These are phyloP conservation scores for Xylaria sp. DNA, from an alignment of 2,329 filamentous ascomycete species.

Conservation along the genomic window DNA sequence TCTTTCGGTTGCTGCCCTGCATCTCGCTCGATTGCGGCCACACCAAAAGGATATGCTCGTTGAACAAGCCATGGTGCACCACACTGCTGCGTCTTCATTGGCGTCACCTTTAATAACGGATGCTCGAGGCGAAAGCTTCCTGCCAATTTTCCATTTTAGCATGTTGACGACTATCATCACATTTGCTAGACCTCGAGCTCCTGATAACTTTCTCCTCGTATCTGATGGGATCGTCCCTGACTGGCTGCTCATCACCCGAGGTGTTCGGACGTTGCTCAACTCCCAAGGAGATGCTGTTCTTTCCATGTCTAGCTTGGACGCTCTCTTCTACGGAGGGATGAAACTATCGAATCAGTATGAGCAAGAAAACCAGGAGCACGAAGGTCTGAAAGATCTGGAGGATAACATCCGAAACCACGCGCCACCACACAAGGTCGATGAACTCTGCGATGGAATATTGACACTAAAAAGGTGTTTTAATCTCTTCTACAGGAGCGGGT, in stretches of 20 bases:
- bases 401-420: slow-evolving; percentile 22
- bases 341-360: slow-evolving; percentile 31
- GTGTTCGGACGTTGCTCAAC: slow-evolving; percentile 43
- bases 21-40: slow-evolving; percentile 50
- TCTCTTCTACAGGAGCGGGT: slow-evolving; percentile 21
- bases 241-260: slow-evolving; percentile 47
- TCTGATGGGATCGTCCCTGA: slow-evolving; percentile 43
- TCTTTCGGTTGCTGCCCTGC: slow-evolving; percentile 55
- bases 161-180: slow-evolving; percentile 45
- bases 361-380: slow-evolving; percentile 25
- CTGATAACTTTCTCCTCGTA: slow-evolving; percentile 45
- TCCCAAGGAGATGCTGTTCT: slow-evolving; percentile 30
- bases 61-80: slow-evolving; percentile 45
- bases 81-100: slow-evolving; percentile 41
- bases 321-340: slow-evolving; percentile 39
- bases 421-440: slow-evolving; percentile 20
- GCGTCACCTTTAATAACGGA: slow-evolving; percentile 43
- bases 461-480: slow-evolving; percentile 31
- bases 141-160: slow-evolving; percentile 48
- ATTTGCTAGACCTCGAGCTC: slow-evolving; percentile 43
- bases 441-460: slow-evolving; percentile 25
- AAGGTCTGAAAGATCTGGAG: slow-evolving; percentile 34
- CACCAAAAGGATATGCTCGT: slow-evolving; percentile 48
- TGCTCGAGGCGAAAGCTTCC: slow-evolving; percentile 42
- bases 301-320: slow-evolving; percentile 32